A percentile compares a stretch with the other conserved stretches of the same genome.
Evolutionary conservation across 495 filamentous ascomycete genomes (phyloP).

Genomic region (Poronia punctata): DNA sequence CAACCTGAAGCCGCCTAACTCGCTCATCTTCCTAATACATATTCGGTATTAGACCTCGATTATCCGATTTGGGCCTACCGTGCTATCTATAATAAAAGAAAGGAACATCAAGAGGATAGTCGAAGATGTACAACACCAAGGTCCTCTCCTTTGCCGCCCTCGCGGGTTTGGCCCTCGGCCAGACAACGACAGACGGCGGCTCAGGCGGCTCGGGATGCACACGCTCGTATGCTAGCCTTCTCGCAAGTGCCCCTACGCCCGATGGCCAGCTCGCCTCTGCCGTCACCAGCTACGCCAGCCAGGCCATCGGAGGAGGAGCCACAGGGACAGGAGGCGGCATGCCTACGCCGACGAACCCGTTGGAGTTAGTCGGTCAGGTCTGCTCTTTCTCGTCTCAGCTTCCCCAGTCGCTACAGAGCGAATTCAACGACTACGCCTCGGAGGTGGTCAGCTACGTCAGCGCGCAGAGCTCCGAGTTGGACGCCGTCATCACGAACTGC

Average conservation of each 20-base stretch:
- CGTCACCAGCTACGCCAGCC: conserved; percentile 4
- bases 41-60: no score
- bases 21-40: no score
- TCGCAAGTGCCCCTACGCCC: conserved; percentile 6
- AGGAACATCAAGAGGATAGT: no score
- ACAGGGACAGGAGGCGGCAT: neutral
- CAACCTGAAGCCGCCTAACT: no score
- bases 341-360: conserved; percentile 1
- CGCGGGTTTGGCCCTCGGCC: neutral
- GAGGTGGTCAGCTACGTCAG: conserved; percentile 10
- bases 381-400: conserved; percentile 9
- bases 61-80: no score
- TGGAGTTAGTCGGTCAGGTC: neutral
- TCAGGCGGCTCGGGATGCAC: conserved; percentile 1
- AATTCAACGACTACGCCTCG: conserved; percentile 12
- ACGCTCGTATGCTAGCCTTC: conserved; percentile 3
- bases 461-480: conserved; percentile 6
- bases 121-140: conserved; percentile 8
- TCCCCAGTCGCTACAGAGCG: conserved; percentile 9
- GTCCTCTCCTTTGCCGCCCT: conserved; percentile 3
- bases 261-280: conserved; percentile 7
- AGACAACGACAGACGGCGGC: neutral
- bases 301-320: neutral
- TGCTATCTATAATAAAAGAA: no score
- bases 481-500: conserved; percentile 12